Base-by-base conservation (phyloP, 495 filamentous ascomycete genomes). In the Thozetella sp. region DNA sequence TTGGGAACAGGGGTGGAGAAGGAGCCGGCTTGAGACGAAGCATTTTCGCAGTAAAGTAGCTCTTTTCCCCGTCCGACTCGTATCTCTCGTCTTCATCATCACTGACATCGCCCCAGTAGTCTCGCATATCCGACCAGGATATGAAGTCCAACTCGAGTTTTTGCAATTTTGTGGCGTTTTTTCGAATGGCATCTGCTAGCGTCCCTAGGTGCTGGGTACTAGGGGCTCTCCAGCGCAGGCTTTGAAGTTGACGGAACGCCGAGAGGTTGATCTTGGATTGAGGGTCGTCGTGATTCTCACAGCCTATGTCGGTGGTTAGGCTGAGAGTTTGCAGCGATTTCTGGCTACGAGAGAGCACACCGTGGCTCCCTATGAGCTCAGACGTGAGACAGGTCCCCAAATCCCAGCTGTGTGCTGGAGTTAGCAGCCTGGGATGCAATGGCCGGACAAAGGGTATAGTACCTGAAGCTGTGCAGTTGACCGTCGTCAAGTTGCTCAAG, bases 391-490 rank as follows among this genome's bases (percentile, higher is more conserved):
- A 37, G 6, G 30, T 37, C 6, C 30, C 30, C 30, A 37, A 37
- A 15, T 37, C 30, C 30, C 30, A 37, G 15, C 30, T 37, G 15
- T 6, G 15, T 37, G 6, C 30, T 37, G 30, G 6, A 37, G 6
- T 37, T 6, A 15, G 15, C 6, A 6, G 30, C 30, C 30, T 37
- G 15, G 30, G 30, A 37, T 25, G 22, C 22, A 4, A 26, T 13
- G n/a, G 51, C 4, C 4, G 51, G 23, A 53, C 4, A 15, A 26
- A 4, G 22, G 51, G 22, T 53, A 22, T 22, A 53, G 17, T 25
- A 53, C 51, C 51, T 53, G 22, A 53, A 23, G 22, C 51, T 53
- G 22, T 22, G 51, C 22, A 53, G 22, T 24, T 53, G 51, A 26
- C 26, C 51, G 4, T 24, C 51, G 2, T 23, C 11, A 22, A 53